Base-by-base conservation (phyloP, 1,284 basidiomycete species). In the Wolfiporia cocos region DNA sequence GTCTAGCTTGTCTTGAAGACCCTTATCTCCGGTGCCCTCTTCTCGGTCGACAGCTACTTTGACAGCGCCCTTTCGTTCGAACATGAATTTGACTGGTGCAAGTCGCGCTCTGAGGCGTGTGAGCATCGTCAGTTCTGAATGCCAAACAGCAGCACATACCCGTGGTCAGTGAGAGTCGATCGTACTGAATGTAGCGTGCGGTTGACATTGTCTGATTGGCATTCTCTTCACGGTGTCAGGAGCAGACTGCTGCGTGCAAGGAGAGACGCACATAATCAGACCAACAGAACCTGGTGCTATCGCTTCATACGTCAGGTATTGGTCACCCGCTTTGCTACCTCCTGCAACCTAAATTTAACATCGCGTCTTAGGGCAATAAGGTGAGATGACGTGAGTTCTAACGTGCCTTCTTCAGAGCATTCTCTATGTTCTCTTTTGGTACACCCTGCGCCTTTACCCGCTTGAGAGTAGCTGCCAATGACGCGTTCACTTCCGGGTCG, bases 371-470 rank as follows among this genome's bases (percentile, higher is more conserved):
- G 29, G 30, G 23, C 28, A 19, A 23, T 2, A 28, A n/a, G 35
- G 38, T 14, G 41, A 37, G 32, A 28, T 21, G 14, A 38, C 26
- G 12, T 14, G 32, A 34, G 28, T 24, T 15, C 14, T 19, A 3
- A 53, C 65, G 34, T 51, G 85, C 88, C 67, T 75, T 79, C 15
- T 71, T 73, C 39, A 92, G 65, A 0, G 86, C 81, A 29, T 70
- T 77, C 54, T 86, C 83, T 4, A 92, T 78, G 55, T 86, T 89
- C 30, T 83, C 76, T 55, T 81, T 91, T 0, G 89, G 88, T 29
- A 91, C 76, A 26, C 85, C 84, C 30, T 70, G 66, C 0, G 78
- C 71, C 56, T 74, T 83, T 0, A 80, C 79, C 42, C 74, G 70
- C 50, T 75, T 77, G 3, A 92, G 52, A 1, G 75, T 76, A 2